phyloP scores from a whole-genome alignment of 805 yeast genomes.

The Saturnispora ahearnii region DNA sequence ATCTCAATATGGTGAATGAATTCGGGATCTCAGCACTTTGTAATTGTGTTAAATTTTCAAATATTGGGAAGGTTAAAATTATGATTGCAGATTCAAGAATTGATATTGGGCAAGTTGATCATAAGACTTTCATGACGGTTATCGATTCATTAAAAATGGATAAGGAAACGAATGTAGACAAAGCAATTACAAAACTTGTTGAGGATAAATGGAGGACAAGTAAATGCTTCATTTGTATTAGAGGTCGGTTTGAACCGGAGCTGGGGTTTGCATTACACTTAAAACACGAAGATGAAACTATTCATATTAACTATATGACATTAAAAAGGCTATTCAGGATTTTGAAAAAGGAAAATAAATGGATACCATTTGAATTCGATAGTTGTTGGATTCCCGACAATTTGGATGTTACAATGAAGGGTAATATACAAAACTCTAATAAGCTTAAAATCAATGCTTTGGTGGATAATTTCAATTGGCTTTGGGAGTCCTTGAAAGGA shows the following conservation, averaged over 20 bases:
- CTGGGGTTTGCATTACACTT: slow-evolving; percentile 23
- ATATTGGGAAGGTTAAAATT: slow-evolving; percentile 47
- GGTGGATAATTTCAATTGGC: slow-evolving; percentile 38
- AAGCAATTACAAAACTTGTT: slow-evolving; percentile 27
- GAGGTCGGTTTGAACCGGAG: slow-evolving; percentile 27
- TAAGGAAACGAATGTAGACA: slow-evolving; percentile 13
- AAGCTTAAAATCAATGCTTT: slow-evolving; percentile 41
- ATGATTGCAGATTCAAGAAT: slow-evolving; percentile 44
- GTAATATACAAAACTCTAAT: slow-evolving; percentile 25
- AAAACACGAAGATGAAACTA: not conserved
- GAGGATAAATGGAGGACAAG: slow-evolving; percentile 18
- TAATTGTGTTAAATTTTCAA: slow-evolving; percentile 59
- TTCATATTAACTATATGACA: slow-evolving; percentile 13
- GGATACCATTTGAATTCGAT: slow-evolving; percentile 21
- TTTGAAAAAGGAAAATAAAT: slow-evolving; percentile 31
- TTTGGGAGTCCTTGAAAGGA: slow-evolving; percentile 34
- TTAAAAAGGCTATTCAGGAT: slow-evolving; percentile 28
- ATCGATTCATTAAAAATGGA: slow-evolving; percentile 39
- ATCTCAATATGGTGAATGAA: slow-evolving; percentile 45
- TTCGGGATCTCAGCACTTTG: slow-evolving; percentile 61
- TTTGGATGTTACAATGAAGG: slow-evolving; percentile 15
- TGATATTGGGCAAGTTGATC: slow-evolving; percentile 31
- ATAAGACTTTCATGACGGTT: slow-evolving; percentile 28
- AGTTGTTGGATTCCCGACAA: slow-evolving; percentile 22
- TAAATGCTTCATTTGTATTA: slow-evolving; percentile 15